Conservation (phyloP, 108 stramenopile species). For the Fragilariopsis cylindrus region DNA sequence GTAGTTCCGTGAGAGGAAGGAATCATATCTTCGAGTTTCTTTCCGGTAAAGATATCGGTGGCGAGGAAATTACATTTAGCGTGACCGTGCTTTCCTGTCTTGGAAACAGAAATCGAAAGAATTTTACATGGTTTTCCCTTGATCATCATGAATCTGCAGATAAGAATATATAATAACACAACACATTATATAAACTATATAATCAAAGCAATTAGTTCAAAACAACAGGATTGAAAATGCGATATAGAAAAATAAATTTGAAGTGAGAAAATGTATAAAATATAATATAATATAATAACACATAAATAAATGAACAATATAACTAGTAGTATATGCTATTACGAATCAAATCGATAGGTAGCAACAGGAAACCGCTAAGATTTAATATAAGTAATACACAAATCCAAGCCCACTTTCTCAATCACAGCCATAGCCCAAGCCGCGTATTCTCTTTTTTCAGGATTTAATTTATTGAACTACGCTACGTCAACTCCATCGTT, state of each 20-base stretch:
- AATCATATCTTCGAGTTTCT: slow-evolving; percentile 99
- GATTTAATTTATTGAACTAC: not conserved
- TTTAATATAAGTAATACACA: not conserved
- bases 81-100: slow-evolving; percentile 99
- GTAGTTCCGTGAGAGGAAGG: slow-evolving; percentile 97
- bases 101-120: slow-evolving; percentile 96
- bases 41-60: slow-evolving; percentile 99
- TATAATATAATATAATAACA: too few species aligned
- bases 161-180: too few species aligned
- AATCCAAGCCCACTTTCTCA: not conserved
- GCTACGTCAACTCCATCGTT: not conserved
- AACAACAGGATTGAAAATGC: too few species aligned
- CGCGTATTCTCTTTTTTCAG: not conserved
- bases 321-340: not conserved
- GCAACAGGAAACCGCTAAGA: not conserved
- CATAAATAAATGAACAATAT: too few species aligned
- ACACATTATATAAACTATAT: too few species aligned
- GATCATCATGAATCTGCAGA: slow-evolving; percentile 88
- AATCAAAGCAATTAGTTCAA: too few species aligned
- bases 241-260: too few species aligned
- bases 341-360: not conserved
- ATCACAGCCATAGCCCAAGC: too few species aligned
- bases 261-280: too few species aligned
- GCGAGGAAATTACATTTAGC: slow-evolving; percentile 99
- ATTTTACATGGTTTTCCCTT: slow-evolving; percentile 99